Base-by-base conservation (phyloP, 2,329 filamentous ascomycete species). In the Hypoxylon sp. region DNA sequence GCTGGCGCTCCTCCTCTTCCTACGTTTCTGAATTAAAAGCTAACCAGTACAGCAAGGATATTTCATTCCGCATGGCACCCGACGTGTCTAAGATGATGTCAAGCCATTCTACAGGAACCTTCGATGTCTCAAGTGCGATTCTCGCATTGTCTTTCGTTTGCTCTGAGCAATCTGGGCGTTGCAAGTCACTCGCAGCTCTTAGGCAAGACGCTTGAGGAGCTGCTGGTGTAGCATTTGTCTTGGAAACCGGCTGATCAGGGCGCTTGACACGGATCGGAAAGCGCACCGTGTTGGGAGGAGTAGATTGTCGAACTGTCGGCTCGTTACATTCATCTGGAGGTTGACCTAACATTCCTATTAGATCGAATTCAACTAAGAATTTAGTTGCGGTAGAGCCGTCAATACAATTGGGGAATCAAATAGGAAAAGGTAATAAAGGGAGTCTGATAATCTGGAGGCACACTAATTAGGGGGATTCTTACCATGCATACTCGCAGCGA, bases 81-180 rank as follows among this genome's bases (percentile, higher is more conserved):
- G 74, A 74, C 25, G 69, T 74, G 50, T 74, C 71, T 4, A 75
- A 38, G 21, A 75, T 51, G 30, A 9, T 25, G 41, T 75, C 74
- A 34, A 75, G 46, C 72, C 73, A 73, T 36, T 71, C 41, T 14
- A 45, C 45, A 2, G 69, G 67, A 32, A 70, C 32, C 13, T 58
- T 65, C 2, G 58, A 66, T n/a, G 56, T 55, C 23, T 21, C 19
- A 5, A 10, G 28, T 50, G 5, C 13, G 10, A 17, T 23, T 2
- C 11, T 19, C 25, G 19, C n/a, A 5, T 32, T 41, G 23, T 3
- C 11, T 2, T 45, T 55, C 5, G 11, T 23, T 7, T 60, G 13
- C 17, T 25, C 25, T 17, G 19, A 19, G 14, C 21, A 25, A 25
- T 11, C 30, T 28, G 30, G 17, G 30, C n/a, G 3, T 2, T 21